Percentiles rank a stretch among this genome's conserved stretches.
These are phyloP conservation scores for Fusarium stilboides DNA, from an alignment of 2,329 filamentous ascomycete genomes.

Conservation along the genomic window DNA sequence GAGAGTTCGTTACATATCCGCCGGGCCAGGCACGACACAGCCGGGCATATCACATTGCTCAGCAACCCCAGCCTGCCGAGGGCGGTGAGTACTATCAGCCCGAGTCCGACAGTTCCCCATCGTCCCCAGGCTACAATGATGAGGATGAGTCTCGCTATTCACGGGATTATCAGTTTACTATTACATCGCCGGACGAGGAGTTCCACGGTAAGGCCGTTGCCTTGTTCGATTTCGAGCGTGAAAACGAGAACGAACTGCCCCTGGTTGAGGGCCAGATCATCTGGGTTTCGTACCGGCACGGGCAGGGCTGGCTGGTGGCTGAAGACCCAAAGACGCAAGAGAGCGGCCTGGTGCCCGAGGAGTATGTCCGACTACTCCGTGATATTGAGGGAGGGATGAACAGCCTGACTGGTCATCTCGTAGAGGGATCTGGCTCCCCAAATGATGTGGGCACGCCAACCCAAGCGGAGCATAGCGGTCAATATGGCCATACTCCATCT, in stretches of 20 bases:
- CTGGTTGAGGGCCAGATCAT: slow-evolving; percentile 96
- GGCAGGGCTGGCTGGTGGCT: slow-evolving; percentile 97
- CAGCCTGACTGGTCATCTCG: slow-evolving; percentile 75
- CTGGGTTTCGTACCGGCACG: slow-evolving; percentile 94
- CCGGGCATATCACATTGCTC: slow-evolving; percentile 60
- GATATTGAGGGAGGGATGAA: slow-evolving; percentile 94
- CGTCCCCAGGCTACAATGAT: slow-evolving; percentile 70
- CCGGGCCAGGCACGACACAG: slow-evolving; percentile 74
- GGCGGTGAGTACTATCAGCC: slow-evolving; percentile 67
- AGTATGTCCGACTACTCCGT: slow-evolving; percentile 91
- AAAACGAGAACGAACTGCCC: slow-evolving; percentile 96
- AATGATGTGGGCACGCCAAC: slow-evolving; percentile 74
- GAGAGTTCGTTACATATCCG: slow-evolving; percentile 86
- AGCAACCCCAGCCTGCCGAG: slow-evolving; percentile 62
- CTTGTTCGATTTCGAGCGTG: slow-evolving; percentile 92
- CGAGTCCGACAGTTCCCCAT: slow-evolving; percentile 72
- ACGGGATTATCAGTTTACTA: slow-evolving; percentile 93
- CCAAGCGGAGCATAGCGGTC: slow-evolving; percentile 68
- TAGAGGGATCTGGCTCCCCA: slow-evolving; percentile 66
- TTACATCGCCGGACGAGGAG: slow-evolving; percentile 95
- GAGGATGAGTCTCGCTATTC: slow-evolving; percentile 87
- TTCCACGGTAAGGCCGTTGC: slow-evolving; percentile 98
- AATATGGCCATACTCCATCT: slow-evolving; percentile 65
- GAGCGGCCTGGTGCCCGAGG: slow-evolving; percentile 94
- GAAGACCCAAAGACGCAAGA: slow-evolving; percentile 96